Percentiles rank a stretch among this genome's conserved stretches.
Evolutionary conservation across 164 flowering plant genomes (phyloP).

Genomic region (Nelumbo lutea): DNA sequence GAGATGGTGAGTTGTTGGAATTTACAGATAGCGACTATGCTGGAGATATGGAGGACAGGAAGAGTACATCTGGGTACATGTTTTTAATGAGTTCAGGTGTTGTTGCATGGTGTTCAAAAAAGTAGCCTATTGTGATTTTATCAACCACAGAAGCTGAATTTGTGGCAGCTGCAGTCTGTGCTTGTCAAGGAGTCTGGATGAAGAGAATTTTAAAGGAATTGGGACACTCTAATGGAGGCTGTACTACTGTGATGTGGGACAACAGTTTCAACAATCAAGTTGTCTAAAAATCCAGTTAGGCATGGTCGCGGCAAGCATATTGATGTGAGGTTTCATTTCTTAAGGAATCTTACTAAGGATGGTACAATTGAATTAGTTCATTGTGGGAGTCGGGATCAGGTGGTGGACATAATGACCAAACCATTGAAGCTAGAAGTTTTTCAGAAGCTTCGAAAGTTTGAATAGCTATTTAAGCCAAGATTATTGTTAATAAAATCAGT

Average conservation of each 20-base stretch:
- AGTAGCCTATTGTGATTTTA: not conserved
- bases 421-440: conserved; percentile 1
- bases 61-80: not conserved
- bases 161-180: not conserved
- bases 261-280: conserved; percentile 6
- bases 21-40: not conserved
- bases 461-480: too few species aligned
- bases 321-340: not conserved
- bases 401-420: not conserved
- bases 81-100: not conserved
- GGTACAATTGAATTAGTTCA: not conserved
- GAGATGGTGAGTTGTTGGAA: not conserved
- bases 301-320: not conserved
- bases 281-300: conserved; percentile 5
- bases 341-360: not conserved
- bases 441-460: not conserved
- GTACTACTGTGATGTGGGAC: not conserved
- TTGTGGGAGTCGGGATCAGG: conserved; percentile 2
- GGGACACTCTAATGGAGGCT: not conserved
- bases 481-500: too few species aligned
- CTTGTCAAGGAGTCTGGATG: conserved; percentile 2
- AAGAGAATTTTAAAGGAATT: not conserved
- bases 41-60: not conserved
- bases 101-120: not conserved
- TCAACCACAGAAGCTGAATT: too few species aligned